Evolutionary conservation across 225 moss, liverwort and hornwort genomes (phyloP).

Genomic region (Thuidium tamariscinum): DNA sequence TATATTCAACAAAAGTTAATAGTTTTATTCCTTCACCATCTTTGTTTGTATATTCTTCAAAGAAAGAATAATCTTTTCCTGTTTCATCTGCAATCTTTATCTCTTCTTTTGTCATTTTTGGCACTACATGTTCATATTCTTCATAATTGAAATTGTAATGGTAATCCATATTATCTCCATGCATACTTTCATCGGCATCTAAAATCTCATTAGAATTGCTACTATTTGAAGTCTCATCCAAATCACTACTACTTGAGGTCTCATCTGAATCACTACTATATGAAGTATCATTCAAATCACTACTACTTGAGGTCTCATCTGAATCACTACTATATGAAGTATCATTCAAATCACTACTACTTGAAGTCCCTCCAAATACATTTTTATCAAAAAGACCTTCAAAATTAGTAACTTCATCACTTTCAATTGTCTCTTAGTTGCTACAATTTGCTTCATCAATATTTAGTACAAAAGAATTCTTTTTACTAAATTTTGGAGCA

Average conservation of each 20-base stretch:
- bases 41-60: not conserved
- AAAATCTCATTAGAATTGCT: not conserved
- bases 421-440: too few relatives aligned
- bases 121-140: not conserved
- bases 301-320: too few relatives aligned
- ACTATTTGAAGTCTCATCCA: not conserved
- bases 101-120: not conserved
- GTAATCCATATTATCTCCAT: too few relatives aligned
- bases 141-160: not conserved
- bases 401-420: not conserved
- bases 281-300: too few relatives aligned
- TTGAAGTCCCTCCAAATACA: not conserved
- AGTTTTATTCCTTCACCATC: not conserved
- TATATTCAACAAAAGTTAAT: not conserved
- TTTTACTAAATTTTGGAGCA: not conserved
- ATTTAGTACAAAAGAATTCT: not conserved
- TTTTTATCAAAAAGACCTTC: too few relatives aligned
- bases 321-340: not conserved
- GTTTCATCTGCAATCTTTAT: not conserved
- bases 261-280: too few relatives aligned
- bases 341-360: too few relatives aligned
- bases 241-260: not conserved
- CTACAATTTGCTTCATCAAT: too few relatives aligned
- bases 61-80: not conserved
- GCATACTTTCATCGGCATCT: not conserved